A percentile compares a stretch with the other conserved stretches of the same genome.
These are phyloP conservation scores for Solanum medicagineum DNA, from an alignment of 257 asterid genomes.

Conservation along the genomic window DNA sequence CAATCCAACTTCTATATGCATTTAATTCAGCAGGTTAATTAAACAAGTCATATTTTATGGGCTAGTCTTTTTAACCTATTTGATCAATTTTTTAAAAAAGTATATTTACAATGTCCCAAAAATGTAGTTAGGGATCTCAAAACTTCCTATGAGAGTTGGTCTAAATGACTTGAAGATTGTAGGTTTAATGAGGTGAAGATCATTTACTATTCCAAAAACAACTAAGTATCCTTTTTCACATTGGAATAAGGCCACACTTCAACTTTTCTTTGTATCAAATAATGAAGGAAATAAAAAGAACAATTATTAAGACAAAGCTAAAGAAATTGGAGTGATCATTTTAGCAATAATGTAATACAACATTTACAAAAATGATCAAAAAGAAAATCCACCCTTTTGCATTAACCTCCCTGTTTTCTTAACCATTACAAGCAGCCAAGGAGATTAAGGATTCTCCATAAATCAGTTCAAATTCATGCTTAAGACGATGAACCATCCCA, in stretches of 20 bases:
- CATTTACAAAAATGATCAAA: background rate
- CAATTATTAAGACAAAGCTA: background rate
- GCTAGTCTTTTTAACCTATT: background rate
- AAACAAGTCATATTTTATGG: background rate
- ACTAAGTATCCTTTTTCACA: background rate
- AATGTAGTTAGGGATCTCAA: background rate
- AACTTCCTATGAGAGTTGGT: background rate
- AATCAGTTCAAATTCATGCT: background rate
- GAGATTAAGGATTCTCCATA: background rate
- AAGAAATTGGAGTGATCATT: background rate
- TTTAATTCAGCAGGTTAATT: background rate
- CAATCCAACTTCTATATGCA: background rate
- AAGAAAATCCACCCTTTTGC: conserved; percentile 4
- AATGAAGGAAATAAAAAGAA: background rate
- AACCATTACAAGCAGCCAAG: conserved; percentile 1
- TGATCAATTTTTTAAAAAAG: background rate
- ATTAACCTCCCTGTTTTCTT: background rate
- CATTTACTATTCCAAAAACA: background rate
- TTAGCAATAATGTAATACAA: background rate
- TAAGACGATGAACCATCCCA: conserved; percentile 21
- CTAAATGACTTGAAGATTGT: rapidly evolving
- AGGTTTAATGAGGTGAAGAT: background rate
- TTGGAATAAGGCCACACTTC: background rate
- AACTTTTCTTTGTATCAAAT: background rate
- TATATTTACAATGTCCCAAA: background rate